A percentile compares a stretch with the other conserved stretches of the same genome.
Evolutionary conservation across 2,329 filamentous ascomycete genomes (phyloP).

Genomic region (Akanthomyces dipterigenus): DNA sequence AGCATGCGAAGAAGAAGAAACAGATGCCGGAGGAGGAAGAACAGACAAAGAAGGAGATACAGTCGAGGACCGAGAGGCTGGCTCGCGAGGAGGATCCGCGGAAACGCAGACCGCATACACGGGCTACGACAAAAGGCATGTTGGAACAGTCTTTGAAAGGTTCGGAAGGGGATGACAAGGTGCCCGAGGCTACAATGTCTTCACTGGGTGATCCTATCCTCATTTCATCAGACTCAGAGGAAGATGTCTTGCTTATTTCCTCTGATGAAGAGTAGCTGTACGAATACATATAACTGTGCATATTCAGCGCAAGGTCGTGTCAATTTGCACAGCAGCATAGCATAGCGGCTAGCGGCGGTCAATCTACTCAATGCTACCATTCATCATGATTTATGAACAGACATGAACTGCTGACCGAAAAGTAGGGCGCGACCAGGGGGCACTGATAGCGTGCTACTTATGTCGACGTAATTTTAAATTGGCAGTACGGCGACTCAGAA

Average conservation of each 20-base stretch:
- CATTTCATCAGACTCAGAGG: constrained; percentile 4
- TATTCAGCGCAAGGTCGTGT: too few species aligned
- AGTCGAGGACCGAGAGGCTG: too few species aligned
- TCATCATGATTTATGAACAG: background rate
- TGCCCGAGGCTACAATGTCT: background rate
- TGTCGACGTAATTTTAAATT: background rate
- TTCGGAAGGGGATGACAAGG: background rate
- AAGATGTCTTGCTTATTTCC: background rate
- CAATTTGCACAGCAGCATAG: too few species aligned
- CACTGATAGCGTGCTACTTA: too few species aligned
- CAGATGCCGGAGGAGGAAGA: too few species aligned
- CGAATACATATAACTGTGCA: too few species aligned
- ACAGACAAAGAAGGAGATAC: too few species aligned
- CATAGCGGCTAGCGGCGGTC: too few species aligned
- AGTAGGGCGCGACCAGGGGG: background rate
- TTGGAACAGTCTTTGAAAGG: background rate
- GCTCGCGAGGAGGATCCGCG: background rate
- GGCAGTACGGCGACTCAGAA: background rate
- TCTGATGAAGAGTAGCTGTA: background rate
- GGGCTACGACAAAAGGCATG: background rate
- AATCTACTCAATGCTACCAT: too few species aligned
- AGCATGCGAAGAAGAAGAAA: background rate
- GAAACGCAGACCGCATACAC: background rate
- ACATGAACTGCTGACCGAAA: background rate
- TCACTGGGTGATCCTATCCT: background rate